Evolutionary conservation across 164 flowering plant genomes (phyloP).

Genomic region (Houttuynia cordata): DNA sequence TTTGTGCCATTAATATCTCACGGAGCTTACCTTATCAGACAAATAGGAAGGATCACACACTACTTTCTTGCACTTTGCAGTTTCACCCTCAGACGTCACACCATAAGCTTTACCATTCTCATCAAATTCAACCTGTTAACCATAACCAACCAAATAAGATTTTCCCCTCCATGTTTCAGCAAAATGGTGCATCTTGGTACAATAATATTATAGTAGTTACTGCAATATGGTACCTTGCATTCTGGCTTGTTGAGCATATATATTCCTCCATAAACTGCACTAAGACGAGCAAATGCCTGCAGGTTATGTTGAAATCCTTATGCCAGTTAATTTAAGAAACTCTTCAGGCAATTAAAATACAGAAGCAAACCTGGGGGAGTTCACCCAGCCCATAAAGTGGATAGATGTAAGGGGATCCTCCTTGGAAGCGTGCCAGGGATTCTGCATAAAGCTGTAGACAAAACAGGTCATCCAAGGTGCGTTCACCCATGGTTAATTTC

Average conservation of each 20-base stretch:
- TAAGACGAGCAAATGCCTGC: constrained; percentile 94
- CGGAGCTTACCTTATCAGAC: constrained; percentile 53
- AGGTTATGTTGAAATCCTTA: constrained; percentile 2
- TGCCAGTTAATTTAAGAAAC: constrained; percentile 1
- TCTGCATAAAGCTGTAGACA: constrained; percentile 73
- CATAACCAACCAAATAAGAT: background rate
- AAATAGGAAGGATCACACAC: constrained; percentile 94
- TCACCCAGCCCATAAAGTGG: constrained; percentile 92
- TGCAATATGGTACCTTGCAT: constrained; percentile 48
- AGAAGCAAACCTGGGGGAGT: constrained; percentile 68
- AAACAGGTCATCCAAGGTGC: background rate
- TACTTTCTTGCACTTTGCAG: constrained; percentile 96
- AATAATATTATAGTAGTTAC: too few species aligned
- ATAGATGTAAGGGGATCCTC: constrained; percentile 93
- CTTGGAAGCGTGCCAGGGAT: constrained; percentile 87
- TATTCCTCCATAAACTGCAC: constrained; percentile 98
- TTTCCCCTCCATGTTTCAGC: too few species aligned
- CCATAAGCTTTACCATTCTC: constrained; percentile 66
- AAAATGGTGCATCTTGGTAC: too few species aligned
- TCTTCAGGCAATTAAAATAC: background rate
- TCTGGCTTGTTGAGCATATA: constrained; percentile 99
- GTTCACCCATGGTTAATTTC: background rate
- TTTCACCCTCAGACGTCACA: constrained; percentile 96
- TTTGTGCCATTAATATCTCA: background rate
- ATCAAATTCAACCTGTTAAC: constrained; percentile 67